Percentiles rank a stretch among this genome's conserved stretches.
Evolutionary conservation across 2,329 filamentous ascomycete genomes (phyloP).

Genomic region (Endoconidiophora polonica): DNA sequence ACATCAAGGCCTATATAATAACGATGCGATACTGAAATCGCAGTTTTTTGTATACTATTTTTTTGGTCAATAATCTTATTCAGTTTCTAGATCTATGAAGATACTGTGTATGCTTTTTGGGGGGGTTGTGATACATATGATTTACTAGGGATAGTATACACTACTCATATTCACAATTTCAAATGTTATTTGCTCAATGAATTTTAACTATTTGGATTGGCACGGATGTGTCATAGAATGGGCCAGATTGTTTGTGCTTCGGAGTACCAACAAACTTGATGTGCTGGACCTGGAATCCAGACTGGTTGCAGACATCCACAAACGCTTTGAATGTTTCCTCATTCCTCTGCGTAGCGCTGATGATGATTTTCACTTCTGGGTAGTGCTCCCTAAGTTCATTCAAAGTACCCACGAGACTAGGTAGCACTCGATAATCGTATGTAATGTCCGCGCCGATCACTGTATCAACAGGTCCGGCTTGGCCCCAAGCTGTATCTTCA

Average conservation of each 20-base stretch:
- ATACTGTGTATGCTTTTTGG: no score
- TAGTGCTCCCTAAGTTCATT: slow-evolving; percentile 42
- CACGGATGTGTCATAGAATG: slow-evolving; percentile 45
- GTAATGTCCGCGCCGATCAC: slow-evolving; percentile 65
- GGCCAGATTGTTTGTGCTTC: slow-evolving; percentile 34
- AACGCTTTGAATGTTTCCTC: slow-evolving; percentile 51
- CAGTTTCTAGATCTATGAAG: no score
- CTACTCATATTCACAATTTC: no score
- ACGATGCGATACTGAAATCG: no score
- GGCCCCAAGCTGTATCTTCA: slow-evolving; percentile 18
- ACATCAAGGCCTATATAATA: no score
- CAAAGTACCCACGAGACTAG: slow-evolving; percentile 47
- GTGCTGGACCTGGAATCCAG: slow-evolving; percentile 26
- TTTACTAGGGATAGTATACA: no score
- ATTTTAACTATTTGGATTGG: slow-evolving; percentile 34
- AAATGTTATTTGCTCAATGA: background rate
- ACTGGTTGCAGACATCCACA: slow-evolving; percentile 37
- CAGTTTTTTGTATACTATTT: no score
- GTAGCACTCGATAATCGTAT: slow-evolving; percentile 50
- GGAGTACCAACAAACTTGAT: slow-evolving; percentile 26
- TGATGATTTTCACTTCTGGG: slow-evolving; percentile 40
- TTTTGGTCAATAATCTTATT: no score
- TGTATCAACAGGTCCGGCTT: slow-evolving; percentile 31
- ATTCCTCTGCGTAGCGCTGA: slow-evolving; percentile 57
- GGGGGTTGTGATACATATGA: no score